Conservation (phyloP, 208 protist genomes). For the Trypanosoma cruzi region DNA sequence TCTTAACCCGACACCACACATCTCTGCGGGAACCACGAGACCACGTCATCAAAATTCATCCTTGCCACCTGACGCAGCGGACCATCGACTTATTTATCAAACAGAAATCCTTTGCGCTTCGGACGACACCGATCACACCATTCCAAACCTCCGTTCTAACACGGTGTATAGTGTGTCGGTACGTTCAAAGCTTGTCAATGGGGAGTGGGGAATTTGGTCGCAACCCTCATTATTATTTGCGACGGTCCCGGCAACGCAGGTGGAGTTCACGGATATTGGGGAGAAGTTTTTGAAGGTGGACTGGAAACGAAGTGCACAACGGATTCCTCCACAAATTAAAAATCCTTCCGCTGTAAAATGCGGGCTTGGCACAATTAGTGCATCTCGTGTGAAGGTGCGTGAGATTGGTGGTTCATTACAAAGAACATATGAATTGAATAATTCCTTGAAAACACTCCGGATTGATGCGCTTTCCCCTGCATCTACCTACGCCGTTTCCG, state of each 20-base stretch:
- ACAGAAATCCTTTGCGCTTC: constrained; percentile 72
- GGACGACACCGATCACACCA: constrained; percentile 67
- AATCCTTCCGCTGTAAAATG: constrained; percentile 49
- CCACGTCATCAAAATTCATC: constrained; percentile 64
- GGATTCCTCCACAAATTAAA: constrained; percentile 58
- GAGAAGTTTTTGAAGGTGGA: constrained; percentile 81
- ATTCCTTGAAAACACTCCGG: constrained; percentile 56
- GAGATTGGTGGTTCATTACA: constrained; percentile 68
- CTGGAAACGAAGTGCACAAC: constrained; percentile 80
- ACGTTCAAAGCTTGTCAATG: constrained; percentile 83
- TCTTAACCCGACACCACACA: constrained; percentile 64
- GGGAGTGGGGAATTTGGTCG: constrained; percentile 93
- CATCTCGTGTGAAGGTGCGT: constrained; percentile 84
- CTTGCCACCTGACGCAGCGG: constrained; percentile 65
- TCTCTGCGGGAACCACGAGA: constrained; percentile 36
- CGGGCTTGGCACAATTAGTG: constrained; percentile 74
- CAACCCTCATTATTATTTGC: constrained; percentile 70
- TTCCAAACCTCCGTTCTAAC: constrained; percentile 87
- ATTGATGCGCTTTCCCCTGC: constrained; percentile 71
- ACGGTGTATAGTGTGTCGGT: constrained; percentile 89
- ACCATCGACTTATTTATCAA: constrained; percentile 86
- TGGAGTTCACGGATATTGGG: constrained; percentile 84
- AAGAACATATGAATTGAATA: constrained; percentile 69
- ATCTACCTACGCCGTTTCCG: constrained; percentile 86
- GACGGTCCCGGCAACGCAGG: constrained; percentile 77